Conservation (phyloP, 345 rosid genomes). For the Acer campestre region DNA sequence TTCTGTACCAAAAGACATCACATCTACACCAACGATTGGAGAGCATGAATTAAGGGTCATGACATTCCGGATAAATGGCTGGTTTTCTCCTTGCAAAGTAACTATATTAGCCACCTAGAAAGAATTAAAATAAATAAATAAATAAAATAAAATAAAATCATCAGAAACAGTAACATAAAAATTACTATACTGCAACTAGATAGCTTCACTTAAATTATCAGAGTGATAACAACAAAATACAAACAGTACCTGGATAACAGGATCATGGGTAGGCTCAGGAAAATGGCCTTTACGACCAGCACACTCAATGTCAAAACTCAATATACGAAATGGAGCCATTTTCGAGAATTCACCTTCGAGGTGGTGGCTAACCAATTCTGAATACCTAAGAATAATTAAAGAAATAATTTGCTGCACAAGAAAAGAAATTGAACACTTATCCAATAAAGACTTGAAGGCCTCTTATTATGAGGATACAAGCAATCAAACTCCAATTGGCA, state of each 20-base stretch:
- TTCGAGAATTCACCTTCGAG: slow-evolving; percentile 94
- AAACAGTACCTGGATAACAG: slow-evolving; percentile 85
- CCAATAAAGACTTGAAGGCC: slow-evolving; percentile 7
- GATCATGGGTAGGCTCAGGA: slow-evolving; percentile 98
- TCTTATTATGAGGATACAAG: slow-evolving; percentile 66
- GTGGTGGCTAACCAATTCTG: slow-evolving; percentile 80
- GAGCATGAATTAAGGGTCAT: slow-evolving; percentile 96
- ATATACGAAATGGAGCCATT: slow-evolving; percentile 98
- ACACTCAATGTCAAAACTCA: slow-evolving; percentile 98
- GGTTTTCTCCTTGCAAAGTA: slow-evolving; percentile 88
- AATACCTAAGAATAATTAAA: slow-evolving; percentile 56
- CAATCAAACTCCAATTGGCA: slow-evolving; percentile 94
- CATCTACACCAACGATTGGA: slow-evolving; percentile 91
- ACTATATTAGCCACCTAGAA: slow-evolving; percentile 92
- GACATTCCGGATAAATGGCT: slow-evolving; percentile 87
- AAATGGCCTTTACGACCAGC: slow-evolving; percentile 99
- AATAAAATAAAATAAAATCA: neutral
- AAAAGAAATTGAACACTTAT: slow-evolving; percentile 14
- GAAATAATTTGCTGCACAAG: slow-evolving; percentile 25
- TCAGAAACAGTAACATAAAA: slow-evolving; percentile 25
- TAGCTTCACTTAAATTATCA: slow-evolving; percentile 9
- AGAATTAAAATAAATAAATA: neutral
- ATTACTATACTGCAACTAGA: slow-evolving; percentile 12
- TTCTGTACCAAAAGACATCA: slow-evolving; percentile 89
- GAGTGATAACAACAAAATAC: neutral